Evolutionary conservation across 805 yeast genomes (phyloP), one percentile per base, ranked within the genome.

Genomic region (Spathaspora gorwiae): DNA sequence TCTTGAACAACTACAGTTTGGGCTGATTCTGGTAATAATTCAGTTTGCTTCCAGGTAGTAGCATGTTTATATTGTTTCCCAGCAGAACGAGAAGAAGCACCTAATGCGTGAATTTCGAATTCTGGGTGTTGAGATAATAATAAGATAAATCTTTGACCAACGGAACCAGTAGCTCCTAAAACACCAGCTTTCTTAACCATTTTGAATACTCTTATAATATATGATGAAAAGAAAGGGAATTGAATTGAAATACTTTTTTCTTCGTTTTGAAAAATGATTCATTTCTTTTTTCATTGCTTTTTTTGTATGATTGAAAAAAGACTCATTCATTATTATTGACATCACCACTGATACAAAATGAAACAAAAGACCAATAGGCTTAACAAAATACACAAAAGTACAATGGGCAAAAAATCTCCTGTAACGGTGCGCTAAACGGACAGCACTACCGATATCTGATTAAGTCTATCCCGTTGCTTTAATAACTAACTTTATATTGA

Each of bases 161-260:
- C 99, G 37, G 95, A 83, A 43, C 99, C 99, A 10, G 99, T 92
- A 54, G 98, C 98, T 42, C 99, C 99, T 50, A 92, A 75, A 55
- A 94, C 97, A 73, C 99, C 99, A 19, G 81, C 84, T 64, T 77
- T 78, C 50, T 64, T 74, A 35, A 60, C 46, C 24, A 19, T 19
- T 19, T 19, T 19, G 24, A 19, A 19, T 19, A 19, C 24, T 19
- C 24, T 2, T 19, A 19, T 19, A 19, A 3, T n/a, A n/a, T n/a
- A n/a, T n/a, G n/a, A n/a, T 19, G 24, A 19, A 19, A 19, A 5
- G 24, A 19, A 19, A 19, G 5, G 35, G 35, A 32, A 32, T 32
- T 12, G 35, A 13, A 32, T 32, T 32, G n/a, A 32, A 32, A 32
- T 32, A 5, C 4, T 32, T 32, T 32, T 32, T 32, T 32, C 13